Base-by-base conservation (phyloP, 129 eudicot species). In the Apium graveolens region DNA sequence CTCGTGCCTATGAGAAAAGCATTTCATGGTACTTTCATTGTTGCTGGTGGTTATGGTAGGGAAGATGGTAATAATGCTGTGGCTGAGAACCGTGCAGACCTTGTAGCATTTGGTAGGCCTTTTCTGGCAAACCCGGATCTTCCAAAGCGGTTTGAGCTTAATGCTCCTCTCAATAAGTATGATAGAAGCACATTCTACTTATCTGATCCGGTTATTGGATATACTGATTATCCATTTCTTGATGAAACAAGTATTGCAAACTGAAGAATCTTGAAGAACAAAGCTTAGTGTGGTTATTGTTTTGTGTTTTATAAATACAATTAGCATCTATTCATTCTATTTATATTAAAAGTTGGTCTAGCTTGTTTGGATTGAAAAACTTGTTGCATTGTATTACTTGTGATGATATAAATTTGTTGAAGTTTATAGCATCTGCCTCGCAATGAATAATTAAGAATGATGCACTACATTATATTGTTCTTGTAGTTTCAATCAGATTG, bases 101-200 rank as follows among this genome's bases (percentile, higher is more conserved):
- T 77, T 77, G 73, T 77, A 13, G 73, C 73, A 26, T 57, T n/a
- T 26, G 80, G 73, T 5, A 73, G 55, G 17, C 39, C 16, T 14
- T 77, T 77, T 35, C 65, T 77, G 53, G 80, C 80, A 1, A 77
- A 77, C 73, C 80, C 80, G 9, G 80, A 77, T 77, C 66, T 77
- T 48, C 72, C 80, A 29, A 60, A 77, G 72, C 44, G 80, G 3
- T 77, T 39, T 16, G 51, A 57, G 57, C 73, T 77, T n/a, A 3
- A 77, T n/a, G 80, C 80, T 57, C 80, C 80, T 35, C 73, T 77
- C 39, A 77, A 77, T 57, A 77, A 77, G 55, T 77, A 77, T 44
- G 31, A 77, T 34, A 77, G 73, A 55, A 68, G 27, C 27, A 60
- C 72, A 27, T 35, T 77, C 26, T 77, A 77, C 37, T 5, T 24